These are phyloP conservation scores for Amphicarpaea edgeworthii DNA, from an alignment of 306 rosid genomes.

Conservation along the genomic window DNA sequence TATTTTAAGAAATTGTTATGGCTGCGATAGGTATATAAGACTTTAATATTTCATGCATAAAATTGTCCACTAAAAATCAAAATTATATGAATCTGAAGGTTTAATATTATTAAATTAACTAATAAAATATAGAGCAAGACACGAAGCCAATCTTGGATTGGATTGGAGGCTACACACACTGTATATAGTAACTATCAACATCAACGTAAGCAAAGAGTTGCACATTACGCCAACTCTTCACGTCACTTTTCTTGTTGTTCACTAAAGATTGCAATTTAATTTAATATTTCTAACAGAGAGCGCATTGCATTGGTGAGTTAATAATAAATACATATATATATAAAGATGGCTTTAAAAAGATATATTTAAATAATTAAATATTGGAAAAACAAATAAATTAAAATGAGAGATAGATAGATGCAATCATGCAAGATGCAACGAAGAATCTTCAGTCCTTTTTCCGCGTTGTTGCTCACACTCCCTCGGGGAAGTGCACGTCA, in stretches of 20 bases:
- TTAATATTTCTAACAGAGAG: no score
- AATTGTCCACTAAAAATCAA: no score
- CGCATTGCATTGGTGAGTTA: no score
- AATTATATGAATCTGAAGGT: no score
- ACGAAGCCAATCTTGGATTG: not conserved
- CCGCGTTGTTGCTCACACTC: conserved; percentile 60
- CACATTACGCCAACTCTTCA: not conserved
- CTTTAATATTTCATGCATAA: no score
- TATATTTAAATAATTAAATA: not conserved
- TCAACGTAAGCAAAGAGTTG: conserved; percentile 50
- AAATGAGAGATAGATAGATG: no score
- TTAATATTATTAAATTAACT: no score
- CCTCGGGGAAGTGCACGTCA: not conserved
- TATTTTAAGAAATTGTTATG: no score
- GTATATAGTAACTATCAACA: conserved; percentile 32
- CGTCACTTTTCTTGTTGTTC: conserved; percentile 11
- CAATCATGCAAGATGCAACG: no score
- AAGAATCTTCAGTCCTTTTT: conserved; percentile 61
- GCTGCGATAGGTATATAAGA: no score
- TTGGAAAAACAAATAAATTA: not conserved
- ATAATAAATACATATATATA: no score
- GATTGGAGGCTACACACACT: not conserved
- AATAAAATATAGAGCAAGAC: not conserved
- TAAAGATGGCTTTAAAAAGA: no score
- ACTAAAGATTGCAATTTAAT: not conserved